These are phyloP conservation scores for Mycena haematopus DNA, from an alignment of 768 basidiomycete genomes.

Conservation along the genomic window DNA sequence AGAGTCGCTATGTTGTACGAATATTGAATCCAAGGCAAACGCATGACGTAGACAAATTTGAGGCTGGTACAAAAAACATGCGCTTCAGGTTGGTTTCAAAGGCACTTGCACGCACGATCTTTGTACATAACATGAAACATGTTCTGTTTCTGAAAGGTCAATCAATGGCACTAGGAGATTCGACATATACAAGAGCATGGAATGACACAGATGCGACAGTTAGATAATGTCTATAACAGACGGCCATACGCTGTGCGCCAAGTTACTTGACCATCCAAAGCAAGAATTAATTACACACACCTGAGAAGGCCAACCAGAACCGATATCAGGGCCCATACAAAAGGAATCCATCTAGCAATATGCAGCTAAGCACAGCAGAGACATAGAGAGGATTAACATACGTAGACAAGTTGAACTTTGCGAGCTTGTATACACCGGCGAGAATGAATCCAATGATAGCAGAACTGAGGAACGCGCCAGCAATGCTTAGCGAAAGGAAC, in stretches of 20 bases:
- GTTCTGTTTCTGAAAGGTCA: too few relatives aligned
- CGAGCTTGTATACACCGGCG: conserved; percentile 53
- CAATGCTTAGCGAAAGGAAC: conserved; percentile 47
- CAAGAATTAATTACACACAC: conserved; percentile 1
- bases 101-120: too few relatives aligned
- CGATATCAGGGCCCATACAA: conserved; percentile 31
- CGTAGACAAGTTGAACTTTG: conserved; percentile 58
- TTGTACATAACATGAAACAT: too few relatives aligned
- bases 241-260: conserved; percentile 21
- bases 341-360: conserved; percentile 33
- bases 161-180: background rate
- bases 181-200: background rate
- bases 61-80: too few relatives aligned
- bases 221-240: conserved; percentile 30
- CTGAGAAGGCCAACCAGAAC: conserved; percentile 30
- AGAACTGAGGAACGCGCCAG: conserved; percentile 39
- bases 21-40: background rate
- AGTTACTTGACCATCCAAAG: background rate
- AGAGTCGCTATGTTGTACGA: background rate
- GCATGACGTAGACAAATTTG: too few relatives aligned
- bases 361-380: background rate
- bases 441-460: conserved; percentile 53
- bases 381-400: conserved; percentile 33
- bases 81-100: too few relatives aligned
- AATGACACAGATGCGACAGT: background rate